phyloP scores from a whole-genome alignment of 495 filamentous ascomycete genomes.

The Aspergillus cavernicola region DNA sequence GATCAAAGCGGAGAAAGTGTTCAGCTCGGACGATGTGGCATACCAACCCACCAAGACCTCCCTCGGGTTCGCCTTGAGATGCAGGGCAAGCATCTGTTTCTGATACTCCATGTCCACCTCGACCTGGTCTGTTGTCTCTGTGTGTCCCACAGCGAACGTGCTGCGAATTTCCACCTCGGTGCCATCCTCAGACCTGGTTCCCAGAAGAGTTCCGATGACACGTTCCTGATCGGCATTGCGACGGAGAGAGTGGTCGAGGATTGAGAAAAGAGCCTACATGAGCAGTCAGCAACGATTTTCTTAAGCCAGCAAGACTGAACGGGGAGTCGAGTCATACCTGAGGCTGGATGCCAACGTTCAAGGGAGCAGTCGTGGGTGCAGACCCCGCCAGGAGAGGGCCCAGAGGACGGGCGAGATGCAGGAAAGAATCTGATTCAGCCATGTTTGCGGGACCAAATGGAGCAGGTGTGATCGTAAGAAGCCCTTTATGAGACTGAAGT shows the following conservation, averaged over 20 bases:
- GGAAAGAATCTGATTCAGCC: conserved; percentile 79
- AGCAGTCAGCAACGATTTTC: conserved; percentile 6
- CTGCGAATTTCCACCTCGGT: conserved; percentile 91
- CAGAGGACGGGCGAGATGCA: conserved; percentile 90
- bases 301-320: neutral
- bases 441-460: conserved; percentile 52
- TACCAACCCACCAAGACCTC: conserved; percentile 98
- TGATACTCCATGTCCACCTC: conserved; percentile 99
- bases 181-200: conserved; percentile 89
- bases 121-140: conserved; percentile 96
- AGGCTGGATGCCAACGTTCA: conserved; percentile 90
- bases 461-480: conserved; percentile 14
- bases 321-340: conserved; percentile 57
- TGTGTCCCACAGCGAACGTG: conserved; percentile 96
- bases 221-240: conserved; percentile 85
- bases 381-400: conserved; percentile 73
- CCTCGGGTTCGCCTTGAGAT: conserved; percentile 88
- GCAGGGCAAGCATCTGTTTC: conserved; percentile 94
- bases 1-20: conserved; percentile 96
- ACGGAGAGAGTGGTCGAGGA: conserved; percentile 93
- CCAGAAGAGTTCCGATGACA: conserved; percentile 93
- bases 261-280: conserved; percentile 82
- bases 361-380: conserved; percentile 78
- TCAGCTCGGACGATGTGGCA: conserved; percentile 90
- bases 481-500: conserved; percentile 12